Evolutionary conservation across 1,139 yeast species (phyloP), one percentile per base, ranked within the genome.

Genomic region (Hanseniaspora uvarum): DNA sequence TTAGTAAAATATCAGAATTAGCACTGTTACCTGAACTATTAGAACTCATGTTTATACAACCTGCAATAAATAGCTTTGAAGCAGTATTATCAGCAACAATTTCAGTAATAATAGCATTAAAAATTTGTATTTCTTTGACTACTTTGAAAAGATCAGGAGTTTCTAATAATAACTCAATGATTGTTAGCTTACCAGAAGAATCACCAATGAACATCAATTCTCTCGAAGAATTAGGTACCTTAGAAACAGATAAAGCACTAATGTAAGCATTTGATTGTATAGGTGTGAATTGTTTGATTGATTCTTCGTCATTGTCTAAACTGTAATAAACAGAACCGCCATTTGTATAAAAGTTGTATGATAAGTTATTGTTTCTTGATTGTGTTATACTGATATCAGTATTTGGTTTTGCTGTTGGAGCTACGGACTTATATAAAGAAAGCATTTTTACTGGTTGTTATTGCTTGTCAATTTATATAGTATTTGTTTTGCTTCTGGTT

Each of bases 31-130:
- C 34, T 5, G 53, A 31, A 62, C 86, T 96, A 3, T 97, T 98
- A 64, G 80, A 88, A 59, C 84, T 77, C 62, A 89, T 96, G 62
- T 84, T 83, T 49, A 98, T 97, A 62, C 86, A 84, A 53, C 99
- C 99, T 11, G 89, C 97, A 1, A 96, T 96, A 65, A 94, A 86
- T 55, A 94, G 71, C 59, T 98, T 76, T 56, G 81, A 73, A 51
- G 82, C 80, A 63, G 94, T 98, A 21, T 84, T 83, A 66, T 94
- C 98, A 98, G 97, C 94, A 1, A 89, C 82, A 58, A 92, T 73
- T 58, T 87, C 87, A 59, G 78, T 83, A 63, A 94, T 81, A 14
- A 87, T 79, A 2, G 96, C 96, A 39, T 86, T 78, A 58, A 92
- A 77, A 34, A 88, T 80, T 60, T 79, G 86, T 65, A 81, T 86